Evolutionary conservation across 257 asterid genomes (phyloP).

Genomic region (Penstemon eatonii): DNA sequence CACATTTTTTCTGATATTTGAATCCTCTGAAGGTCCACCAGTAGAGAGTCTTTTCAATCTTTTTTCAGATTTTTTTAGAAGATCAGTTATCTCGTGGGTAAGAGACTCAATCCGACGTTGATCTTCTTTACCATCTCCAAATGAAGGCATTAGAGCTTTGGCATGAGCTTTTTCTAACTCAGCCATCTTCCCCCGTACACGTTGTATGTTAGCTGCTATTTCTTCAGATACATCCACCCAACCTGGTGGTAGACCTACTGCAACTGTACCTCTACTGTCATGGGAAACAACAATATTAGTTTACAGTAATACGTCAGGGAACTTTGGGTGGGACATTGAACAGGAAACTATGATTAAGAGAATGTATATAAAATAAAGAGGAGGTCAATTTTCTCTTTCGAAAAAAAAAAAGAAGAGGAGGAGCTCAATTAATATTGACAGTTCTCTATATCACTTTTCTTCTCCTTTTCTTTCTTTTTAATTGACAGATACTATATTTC

Average conservation of each 20-base stretch:
- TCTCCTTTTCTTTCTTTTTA: neutral
- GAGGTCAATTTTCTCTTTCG: conserved; percentile 4
- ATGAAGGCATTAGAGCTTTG: conserved; percentile 97
- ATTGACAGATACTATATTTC: neutral
- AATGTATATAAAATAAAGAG: conserved; percentile 12
- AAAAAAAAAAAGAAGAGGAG: neutral
- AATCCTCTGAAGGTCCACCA: conserved; percentile 91
- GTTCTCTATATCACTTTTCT: conserved; percentile 1
- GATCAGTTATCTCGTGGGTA: conserved; percentile 89
- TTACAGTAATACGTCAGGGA: neutral
- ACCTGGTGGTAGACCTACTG: conserved; percentile 95
- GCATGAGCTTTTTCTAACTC: conserved; percentile 97
- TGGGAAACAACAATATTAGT: conserved; percentile 24
- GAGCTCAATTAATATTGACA: conserved; percentile 14
- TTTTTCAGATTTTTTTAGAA: conserved; percentile 77
- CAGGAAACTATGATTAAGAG: conserved; percentile 5
- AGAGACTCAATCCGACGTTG: conserved; percentile 84
- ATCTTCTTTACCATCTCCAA: conserved; percentile 99
- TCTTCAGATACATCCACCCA: conserved; percentile 99
- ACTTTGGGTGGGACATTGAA: conserved; percentile 8
- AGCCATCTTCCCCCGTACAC: conserved; percentile 68
- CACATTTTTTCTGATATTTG: conserved; percentile 91
- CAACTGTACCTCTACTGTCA: conserved; percentile 74
- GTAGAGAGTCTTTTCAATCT: conserved; percentile 72
- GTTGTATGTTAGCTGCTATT: conserved; percentile 77